Evolutionary conservation across 2,329 filamentous ascomycete genomes (phyloP).

Genomic region (Phyllachora maydis): DNA sequence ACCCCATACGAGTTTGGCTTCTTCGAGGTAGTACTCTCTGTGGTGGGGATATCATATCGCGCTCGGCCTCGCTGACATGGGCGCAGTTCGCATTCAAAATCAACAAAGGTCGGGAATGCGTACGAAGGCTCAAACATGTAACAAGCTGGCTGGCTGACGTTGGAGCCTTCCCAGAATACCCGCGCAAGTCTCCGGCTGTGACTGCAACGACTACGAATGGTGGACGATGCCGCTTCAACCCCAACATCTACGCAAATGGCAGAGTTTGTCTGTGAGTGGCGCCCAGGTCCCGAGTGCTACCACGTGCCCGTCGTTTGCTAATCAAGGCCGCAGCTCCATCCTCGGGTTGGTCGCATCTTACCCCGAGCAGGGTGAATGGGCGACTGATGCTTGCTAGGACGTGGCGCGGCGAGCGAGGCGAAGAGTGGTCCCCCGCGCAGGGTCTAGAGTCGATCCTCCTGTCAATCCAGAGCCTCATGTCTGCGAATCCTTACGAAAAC

Average conservation of each 20-base stretch:
- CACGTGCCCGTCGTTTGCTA: too few species aligned
- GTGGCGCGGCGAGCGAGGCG: constrained; percentile 76
- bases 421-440: constrained; percentile 93
- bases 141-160: constrained; percentile 3
- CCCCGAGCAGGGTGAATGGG: constrained; percentile 1
- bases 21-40: constrained; percentile 49
- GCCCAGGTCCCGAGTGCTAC: neutral
- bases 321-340: constrained; percentile 43
- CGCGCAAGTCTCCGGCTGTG: constrained; percentile 40
- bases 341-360: constrained; percentile 36
- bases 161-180: constrained; percentile 48
- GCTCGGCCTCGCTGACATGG: constrained; percentile 8
- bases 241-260: constrained; percentile 82
- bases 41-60: neutral
- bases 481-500: constrained; percentile 82
- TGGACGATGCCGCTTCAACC: constrained; percentile 83
- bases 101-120: constrained; percentile 35
- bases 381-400: constrained; percentile 37
- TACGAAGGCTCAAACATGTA: neutral
- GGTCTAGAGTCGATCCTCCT: constrained; percentile 85
- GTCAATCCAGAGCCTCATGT: constrained; percentile 94
- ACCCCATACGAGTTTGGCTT: constrained; percentile 96
- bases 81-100: constrained; percentile 57
- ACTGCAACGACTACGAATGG: constrained; percentile 67
- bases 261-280: constrained; percentile 72